A percentile compares a stretch with the other conserved stretches of the same genome.
These are phyloP conservation scores for Leucogyrophana mollusca DNA, from an alignment of 768 basidiomycete genomes.

Conservation along the genomic window DNA sequence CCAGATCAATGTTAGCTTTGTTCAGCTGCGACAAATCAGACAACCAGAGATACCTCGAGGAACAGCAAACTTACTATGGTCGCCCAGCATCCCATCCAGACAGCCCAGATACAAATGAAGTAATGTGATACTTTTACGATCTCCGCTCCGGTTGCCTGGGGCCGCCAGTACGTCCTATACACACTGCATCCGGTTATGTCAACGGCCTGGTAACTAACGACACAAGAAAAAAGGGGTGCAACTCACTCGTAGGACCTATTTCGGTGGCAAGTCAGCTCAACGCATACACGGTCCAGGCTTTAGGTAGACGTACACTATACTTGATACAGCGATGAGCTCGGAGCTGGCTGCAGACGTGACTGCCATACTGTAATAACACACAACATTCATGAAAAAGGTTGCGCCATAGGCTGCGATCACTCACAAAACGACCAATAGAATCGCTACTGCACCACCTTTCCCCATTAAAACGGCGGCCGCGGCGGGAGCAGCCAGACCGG, in stretches of 20 bases:
- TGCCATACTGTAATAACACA: conserved; percentile 21
- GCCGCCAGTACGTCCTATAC: conserved; percentile 32
- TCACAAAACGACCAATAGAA: conserved; percentile 32
- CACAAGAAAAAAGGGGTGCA: neutral
- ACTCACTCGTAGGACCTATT: conserved; percentile 35
- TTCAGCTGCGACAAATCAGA: conserved; percentile 19
- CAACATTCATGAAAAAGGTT: neutral
- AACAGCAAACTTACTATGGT: conserved; percentile 23
- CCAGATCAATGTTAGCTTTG: conserved; percentile 32
- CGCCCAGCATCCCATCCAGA: conserved; percentile 38
- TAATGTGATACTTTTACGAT: conserved; percentile 33
- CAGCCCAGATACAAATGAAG: conserved; percentile 32
- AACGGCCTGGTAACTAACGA: neutral
- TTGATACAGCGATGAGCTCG: conserved; percentile 32
- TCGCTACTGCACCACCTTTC: conserved; percentile 31
- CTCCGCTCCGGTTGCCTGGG: conserved; percentile 28
- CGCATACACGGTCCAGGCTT: neutral
- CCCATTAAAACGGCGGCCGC: conserved; percentile 33
- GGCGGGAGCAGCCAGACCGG: conserved; percentile 30
- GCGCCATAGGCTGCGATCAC: too few relatives aligned
- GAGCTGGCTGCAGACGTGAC: conserved; percentile 34
- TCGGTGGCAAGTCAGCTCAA: conserved; percentile 1
- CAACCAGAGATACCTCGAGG: neutral
- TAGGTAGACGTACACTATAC: conserved; percentile 20
- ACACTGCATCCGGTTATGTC: conserved; percentile 13